These are phyloP conservation scores for Teratosphaeria viscida DNA, from an alignment of 2,329 filamentous ascomycete genomes.

Conservation along the genomic window DNA sequence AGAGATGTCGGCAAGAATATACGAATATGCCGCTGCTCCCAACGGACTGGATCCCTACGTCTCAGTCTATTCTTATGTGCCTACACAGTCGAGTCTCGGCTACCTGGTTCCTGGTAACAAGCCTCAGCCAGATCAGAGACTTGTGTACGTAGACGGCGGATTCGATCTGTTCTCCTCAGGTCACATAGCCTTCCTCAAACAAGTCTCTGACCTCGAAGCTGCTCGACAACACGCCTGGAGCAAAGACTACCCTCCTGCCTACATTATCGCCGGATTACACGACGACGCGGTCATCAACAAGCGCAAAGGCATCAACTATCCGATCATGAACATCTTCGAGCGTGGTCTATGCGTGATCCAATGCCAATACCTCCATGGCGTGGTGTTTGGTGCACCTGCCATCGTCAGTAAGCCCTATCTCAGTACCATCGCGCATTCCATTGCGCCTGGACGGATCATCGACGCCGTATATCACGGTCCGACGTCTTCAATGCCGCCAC, in stretches of 20 bases:
- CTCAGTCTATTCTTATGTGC: slow-evolving; percentile 51
- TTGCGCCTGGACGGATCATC: slow-evolving; percentile 34
- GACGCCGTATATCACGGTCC: slow-evolving; percentile 91
- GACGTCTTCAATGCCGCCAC: slow-evolving; percentile 69
- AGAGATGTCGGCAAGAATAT: slow-evolving; percentile 56
- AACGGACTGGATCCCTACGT: slow-evolving; percentile 67
- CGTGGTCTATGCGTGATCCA: slow-evolving; percentile 90
- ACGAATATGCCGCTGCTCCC: slow-evolving; percentile 64
- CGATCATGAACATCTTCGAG: slow-evolving; percentile 99
- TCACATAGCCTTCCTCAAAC: slow-evolving; percentile 86
- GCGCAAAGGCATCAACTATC: slow-evolving; percentile 96
- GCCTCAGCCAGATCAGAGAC: slow-evolving; percentile 64
- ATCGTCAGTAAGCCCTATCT: slow-evolving; percentile 73
- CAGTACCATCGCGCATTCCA: slow-evolving; percentile 53
- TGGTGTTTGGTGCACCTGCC: slow-evolving; percentile 85
- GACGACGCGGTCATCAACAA: slow-evolving; percentile 91
- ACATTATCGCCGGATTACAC: slow-evolving; percentile 87
- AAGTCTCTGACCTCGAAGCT: slow-evolving; percentile 65
- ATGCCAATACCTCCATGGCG: slow-evolving; percentile 82
- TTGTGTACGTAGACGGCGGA: slow-evolving; percentile 92
- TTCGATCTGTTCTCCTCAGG: slow-evolving; percentile 96
- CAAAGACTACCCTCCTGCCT: slow-evolving; percentile 69
- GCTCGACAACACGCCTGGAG: slow-evolving; percentile 65
- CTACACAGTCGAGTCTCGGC: slow-evolving; percentile 49
- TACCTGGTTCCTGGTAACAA: slow-evolving; percentile 60